Evolutionary conservation across 495 filamentous ascomycete genomes (phyloP), one percentile per base, ranked within the genome.

Genomic region (Parathielavia hyrcaniae): DNA sequence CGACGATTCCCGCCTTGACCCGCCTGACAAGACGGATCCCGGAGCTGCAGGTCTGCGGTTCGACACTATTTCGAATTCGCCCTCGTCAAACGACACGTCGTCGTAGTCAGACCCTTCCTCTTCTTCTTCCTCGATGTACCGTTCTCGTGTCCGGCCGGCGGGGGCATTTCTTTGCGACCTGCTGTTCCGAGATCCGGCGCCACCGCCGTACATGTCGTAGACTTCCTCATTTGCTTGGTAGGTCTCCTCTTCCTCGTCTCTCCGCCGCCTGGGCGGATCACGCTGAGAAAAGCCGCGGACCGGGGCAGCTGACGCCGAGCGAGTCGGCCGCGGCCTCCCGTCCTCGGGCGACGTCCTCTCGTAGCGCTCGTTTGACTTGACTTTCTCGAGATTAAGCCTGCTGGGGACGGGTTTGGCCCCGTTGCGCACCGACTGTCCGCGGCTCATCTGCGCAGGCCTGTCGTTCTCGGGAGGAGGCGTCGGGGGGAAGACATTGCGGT

Each of bases 401-500:
- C 76, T 73, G 17, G 77, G 78, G 64, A 76, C 72, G 20, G 78
- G 78, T 60, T 77, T 81, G 4, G 71, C 69, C 9, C 79, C 79
- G 62, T 76, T 81, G 52, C 80, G 78, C 22, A 81, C 78, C 0
- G 80, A 83, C 34, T 77, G 75, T 34, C 73, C 80, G 12, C 80
- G 70, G 64, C 67, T 79, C 68, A 79, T 68, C 19, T 65, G 64
- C 13, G 66, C 59, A 7, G 77, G 76, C 61, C 78, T 81, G 61
- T 90, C 90, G 61, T 81, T 80, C 73, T 97, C 95, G 40, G 93
- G 95, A 7, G 93, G 93, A 48, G 93, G 93, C 16, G 93, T 98
- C 36, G 93, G 93, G 6, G 93, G 93, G 77, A 98, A 97, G 48
- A 91, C 80, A 70, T 90, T 92, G 59, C 92, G 87, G 65, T 61